phyloP scores from a whole-genome alignment of 75 land plant species.

The Pinus taeda region DNA sequence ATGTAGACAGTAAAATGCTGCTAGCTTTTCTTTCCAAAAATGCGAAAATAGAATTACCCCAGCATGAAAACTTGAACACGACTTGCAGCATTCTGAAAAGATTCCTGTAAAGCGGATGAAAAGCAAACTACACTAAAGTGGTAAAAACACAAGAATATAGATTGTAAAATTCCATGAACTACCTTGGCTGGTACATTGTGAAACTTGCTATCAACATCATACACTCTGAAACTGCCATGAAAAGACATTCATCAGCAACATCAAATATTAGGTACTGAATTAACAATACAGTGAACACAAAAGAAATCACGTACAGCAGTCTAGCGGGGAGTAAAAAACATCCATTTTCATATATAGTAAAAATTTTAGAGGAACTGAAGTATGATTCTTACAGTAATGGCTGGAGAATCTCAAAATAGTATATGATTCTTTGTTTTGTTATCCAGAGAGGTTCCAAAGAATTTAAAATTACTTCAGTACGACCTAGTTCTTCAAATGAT shows the following conservation, averaged over 20 bases:
- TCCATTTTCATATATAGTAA: not conserved
- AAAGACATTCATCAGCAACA: not conserved
- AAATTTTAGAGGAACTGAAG: not conserved
- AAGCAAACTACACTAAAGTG: not conserved
- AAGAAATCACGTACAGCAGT: not conserved
- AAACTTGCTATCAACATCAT: conserved; percentile 78
- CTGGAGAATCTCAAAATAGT: conserved; percentile 83
- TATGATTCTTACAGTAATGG: conserved; percentile 53
- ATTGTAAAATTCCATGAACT: not conserved
- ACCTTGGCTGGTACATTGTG: conserved; percentile 71
- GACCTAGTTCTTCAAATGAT: conserved; percentile 73
- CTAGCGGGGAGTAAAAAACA: not conserved
- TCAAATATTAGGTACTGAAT: not conserved
- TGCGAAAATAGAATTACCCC: not conserved
- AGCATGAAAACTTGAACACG: not conserved
- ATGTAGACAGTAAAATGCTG: not conserved
- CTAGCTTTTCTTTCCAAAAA: not conserved
- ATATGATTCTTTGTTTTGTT: conserved; percentile 45
- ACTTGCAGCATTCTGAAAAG: not conserved
- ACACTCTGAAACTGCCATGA: conserved; percentile 62
- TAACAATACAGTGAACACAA: not conserved
- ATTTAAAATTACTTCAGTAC: conserved; percentile 92
- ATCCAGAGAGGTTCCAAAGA: conserved; percentile 76
- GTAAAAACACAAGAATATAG: not conserved
- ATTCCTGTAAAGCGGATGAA: no score